Evolutionary conservation across 768 basidiomycete species (phyloP).

Genomic region (Leccinum disarticulatum): DNA sequence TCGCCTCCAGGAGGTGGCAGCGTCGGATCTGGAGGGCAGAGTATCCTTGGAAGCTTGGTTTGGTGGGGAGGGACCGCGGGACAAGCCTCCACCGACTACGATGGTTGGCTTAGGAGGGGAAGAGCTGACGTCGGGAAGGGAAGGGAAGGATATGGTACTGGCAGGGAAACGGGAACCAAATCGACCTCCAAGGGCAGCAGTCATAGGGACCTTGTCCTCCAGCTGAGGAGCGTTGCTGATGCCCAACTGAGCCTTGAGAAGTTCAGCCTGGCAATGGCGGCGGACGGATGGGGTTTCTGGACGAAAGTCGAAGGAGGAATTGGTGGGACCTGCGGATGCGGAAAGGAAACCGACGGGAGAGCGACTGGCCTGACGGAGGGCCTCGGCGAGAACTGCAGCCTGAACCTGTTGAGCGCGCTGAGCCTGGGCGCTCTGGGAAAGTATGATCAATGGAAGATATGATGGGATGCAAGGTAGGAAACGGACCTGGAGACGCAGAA

Average conservation of each 20-base stretch:
- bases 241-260: constrained; percentile 59
- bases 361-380: constrained; percentile 46
- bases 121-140: constrained; percentile 39
- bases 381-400: constrained; percentile 65
- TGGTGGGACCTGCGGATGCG: constrained; percentile 71
- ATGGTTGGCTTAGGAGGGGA: constrained; percentile 59
- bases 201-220: constrained; percentile 76
- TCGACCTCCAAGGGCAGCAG: constrained; percentile 72
- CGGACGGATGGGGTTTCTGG: constrained; percentile 60
- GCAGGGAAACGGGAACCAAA: constrained; percentile 60
- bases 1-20: constrained; percentile 79
- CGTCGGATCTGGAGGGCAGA: constrained; percentile 77
- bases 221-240: constrained; percentile 28
- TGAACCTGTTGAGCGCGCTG: constrained; percentile 64
- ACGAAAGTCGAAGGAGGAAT: constrained; percentile 63
- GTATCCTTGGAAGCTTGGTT: constrained; percentile 34
- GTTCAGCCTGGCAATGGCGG: constrained; percentile 68
- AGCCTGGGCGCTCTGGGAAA: constrained; percentile 61
- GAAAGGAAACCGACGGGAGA: constrained; percentile 40
- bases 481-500: constrained; percentile 76
- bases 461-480: not conserved
- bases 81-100: constrained; percentile 69
- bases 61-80: constrained; percentile 55
- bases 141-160: constrained; percentile 39
- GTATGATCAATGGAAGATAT: constrained; percentile 13